Evolutionary conservation across 2,329 filamentous ascomycete species (phyloP), one percentile per base, ranked within the genome.

Genomic region (Bisporella sp.): DNA sequence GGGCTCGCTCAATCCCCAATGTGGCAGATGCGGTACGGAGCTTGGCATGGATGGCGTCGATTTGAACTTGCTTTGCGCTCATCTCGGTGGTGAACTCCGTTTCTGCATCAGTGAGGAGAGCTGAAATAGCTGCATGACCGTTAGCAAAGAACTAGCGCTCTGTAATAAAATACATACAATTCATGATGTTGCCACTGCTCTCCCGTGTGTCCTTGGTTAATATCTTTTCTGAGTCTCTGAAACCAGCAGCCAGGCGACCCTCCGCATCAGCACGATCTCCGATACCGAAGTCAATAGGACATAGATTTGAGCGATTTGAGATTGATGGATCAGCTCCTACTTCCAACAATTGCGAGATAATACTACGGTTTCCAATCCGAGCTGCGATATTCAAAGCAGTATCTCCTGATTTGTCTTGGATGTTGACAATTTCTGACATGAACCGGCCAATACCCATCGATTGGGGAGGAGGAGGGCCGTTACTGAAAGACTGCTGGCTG

Each of bases 351-450:
- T 99, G 93, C n/a, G 90, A 92, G 51, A 97, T 95, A 60, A 99
- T 96, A 61, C 89, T 95, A 49, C 87, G 79, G 65, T 96, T 97
- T 28, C 90, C 89, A 58, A 96, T 95, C 54, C 93, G 79, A 1
- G 93, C 91, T 2, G 92, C 93, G 55, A 97, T 85, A 59, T 96
- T 96, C 21, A 99, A 74, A 0, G 93, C 93, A 0, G 93, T 99
- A 64, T 99, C 95, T 1, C 93, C 93, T 33, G 87, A 87, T 62
- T 91, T 90, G 68, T 99, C 93, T 61, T 92, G 87, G 0, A 91
- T 86, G 62, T 99, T 97, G 53, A 99, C 92, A 67, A 99, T 95
- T 64, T 97, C 91, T 45, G 87, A 89, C 80, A 99, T 95, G 70
- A 99, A 99, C 37, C 89, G 84, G 31, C 89, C 91, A 48, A 99